Evolutionary conservation across 345 rosid species (phyloP).

Genomic region (Lenwebbia sp.): DNA sequence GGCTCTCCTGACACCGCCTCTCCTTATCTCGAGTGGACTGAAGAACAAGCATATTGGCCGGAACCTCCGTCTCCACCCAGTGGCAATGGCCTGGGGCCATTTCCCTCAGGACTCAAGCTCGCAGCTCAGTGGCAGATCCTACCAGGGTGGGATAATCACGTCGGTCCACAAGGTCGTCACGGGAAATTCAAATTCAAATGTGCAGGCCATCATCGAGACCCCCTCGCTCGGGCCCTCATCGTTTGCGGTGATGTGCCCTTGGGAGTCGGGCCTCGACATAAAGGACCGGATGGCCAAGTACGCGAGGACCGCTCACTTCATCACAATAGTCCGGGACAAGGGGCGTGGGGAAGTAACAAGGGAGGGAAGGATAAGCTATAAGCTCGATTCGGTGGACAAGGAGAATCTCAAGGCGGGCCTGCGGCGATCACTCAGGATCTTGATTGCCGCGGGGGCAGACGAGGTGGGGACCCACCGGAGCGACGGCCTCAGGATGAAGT

Average conservation of each 20-base stretch:
- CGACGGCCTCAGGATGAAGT: conserved; percentile 47
- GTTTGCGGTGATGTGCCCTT: conserved; percentile 31
- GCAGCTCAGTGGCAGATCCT: conserved; percentile 35
- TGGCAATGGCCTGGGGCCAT: conserved; percentile 82
- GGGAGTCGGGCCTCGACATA: conserved; percentile 50
- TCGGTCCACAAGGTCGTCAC: conserved; percentile 15
- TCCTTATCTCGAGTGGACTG: conserved; percentile 73
- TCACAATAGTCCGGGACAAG: conserved; percentile 29
- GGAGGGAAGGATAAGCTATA: conserved; percentile 35
- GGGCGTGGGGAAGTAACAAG: conserved; percentile 35
- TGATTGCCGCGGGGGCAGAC: conserved; percentile 60
- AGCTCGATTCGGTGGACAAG: conserved; percentile 16
- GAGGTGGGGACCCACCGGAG: conserved; percentile 59
- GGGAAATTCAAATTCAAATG: conserved; percentile 7
- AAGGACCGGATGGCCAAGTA: conserved; percentile 42
- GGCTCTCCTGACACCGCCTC: conserved; percentile 68
- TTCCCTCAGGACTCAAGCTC: conserved; percentile 53
- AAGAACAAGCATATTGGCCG: conserved; percentile 57
- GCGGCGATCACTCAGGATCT: conserved; percentile 35
- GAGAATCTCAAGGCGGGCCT: conserved; percentile 35
- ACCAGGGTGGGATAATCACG: conserved; percentile 61
- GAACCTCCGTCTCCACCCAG: conserved; percentile 85
- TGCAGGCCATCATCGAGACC: conserved; percentile 43
- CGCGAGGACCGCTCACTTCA: conserved; percentile 40
- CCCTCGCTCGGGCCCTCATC: conserved; percentile 43